phyloP scores from a whole-genome alignment of 2,329 filamentous ascomycete species.

The Waltergamsia citrina region DNA sequence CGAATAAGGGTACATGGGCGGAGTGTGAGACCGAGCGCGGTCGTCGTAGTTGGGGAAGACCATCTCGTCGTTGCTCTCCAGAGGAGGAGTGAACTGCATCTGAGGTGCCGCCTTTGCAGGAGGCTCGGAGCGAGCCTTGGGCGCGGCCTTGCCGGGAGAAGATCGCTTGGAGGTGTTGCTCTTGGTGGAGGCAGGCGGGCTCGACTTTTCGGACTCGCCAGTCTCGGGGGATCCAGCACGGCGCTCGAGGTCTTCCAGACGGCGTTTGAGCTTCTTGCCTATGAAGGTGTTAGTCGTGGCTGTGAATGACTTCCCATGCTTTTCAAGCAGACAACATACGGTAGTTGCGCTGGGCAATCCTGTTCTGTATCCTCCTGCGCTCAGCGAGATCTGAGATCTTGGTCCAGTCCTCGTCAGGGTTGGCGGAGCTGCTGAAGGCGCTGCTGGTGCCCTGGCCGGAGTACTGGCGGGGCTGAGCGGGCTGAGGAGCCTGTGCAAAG shows the following conservation, averaged over 20 bases:
- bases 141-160: slow-evolving; percentile 36
- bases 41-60: slow-evolving; percentile 56
- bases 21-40: slow-evolving; percentile 61
- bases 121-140: slow-evolving; percentile 17
- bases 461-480: slow-evolving; percentile 44
- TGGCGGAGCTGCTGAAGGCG: slow-evolving; percentile 88
- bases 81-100: slow-evolving; percentile 52
- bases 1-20: slow-evolving; percentile 62
- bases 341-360: slow-evolving; percentile 96
- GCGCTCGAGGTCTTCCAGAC: slow-evolving; percentile 76
- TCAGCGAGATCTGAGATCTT: slow-evolving; percentile 97
- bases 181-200: slow-evolving; percentile 19
- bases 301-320: no score
- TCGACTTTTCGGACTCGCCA: slow-evolving; percentile 30
- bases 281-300: slow-evolving; percentile 8
- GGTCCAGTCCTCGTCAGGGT: slow-evolving; percentile 97
- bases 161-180: slow-evolving; percentile 22
- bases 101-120: slow-evolving; percentile 15
- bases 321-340: slow-evolving; percentile 65
- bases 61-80: slow-evolving; percentile 51
- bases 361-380: slow-evolving; percentile 88
- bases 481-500: slow-evolving; percentile 18
- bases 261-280: slow-evolving; percentile 92
- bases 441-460: slow-evolving; percentile 74
- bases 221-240: slow-evolving; percentile 51